Conservation (phyloP, 768 basidiomycete species). For the Albatrellus ellisii region DNA sequence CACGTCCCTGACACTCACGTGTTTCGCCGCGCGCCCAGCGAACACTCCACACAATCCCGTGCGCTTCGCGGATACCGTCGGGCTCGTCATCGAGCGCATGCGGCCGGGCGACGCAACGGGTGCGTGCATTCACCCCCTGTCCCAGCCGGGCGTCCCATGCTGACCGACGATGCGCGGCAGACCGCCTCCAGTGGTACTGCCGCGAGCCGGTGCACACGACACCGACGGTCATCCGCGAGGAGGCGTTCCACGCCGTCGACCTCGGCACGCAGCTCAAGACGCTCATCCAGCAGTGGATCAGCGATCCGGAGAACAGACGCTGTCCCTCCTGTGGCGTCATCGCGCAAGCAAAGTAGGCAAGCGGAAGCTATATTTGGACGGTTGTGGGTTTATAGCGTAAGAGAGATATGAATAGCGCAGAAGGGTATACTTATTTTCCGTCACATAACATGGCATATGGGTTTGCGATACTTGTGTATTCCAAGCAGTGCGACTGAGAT, state of each 20-base stretch:
- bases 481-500: background rate
- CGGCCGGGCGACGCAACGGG: conserved; percentile 67
- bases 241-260: conserved; percentile 78
- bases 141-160: background rate
- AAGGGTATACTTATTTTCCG: background rate
- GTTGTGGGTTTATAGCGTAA: background rate
- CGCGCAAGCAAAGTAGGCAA: conserved; percentile 40
- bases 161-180: conserved; percentile 26
- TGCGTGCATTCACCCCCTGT: conserved; percentile 21
- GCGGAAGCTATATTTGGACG: background rate
- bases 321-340: conserved; percentile 61
- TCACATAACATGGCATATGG: background rate
- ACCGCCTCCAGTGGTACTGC: conserved; percentile 91
- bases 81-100: conserved; percentile 81
- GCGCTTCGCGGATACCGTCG: conserved; percentile 80
- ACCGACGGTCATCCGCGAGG: conserved; percentile 74
- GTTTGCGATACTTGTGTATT: background rate
- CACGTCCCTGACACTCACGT: background rate
- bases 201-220: conserved; percentile 40
- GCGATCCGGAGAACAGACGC: conserved; percentile 43
- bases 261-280: conserved; percentile 91
- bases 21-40: no score
- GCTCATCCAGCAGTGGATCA: conserved; percentile 78
- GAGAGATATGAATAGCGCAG: background rate
- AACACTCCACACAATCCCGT: conserved; percentile 97